A percentile compares a stretch with the other conserved stretches of the same genome.
These are phyloP conservation scores for Nakazawaea laoshanensis DNA, from an alignment of 805 yeast species.

Conservation along the genomic window DNA sequence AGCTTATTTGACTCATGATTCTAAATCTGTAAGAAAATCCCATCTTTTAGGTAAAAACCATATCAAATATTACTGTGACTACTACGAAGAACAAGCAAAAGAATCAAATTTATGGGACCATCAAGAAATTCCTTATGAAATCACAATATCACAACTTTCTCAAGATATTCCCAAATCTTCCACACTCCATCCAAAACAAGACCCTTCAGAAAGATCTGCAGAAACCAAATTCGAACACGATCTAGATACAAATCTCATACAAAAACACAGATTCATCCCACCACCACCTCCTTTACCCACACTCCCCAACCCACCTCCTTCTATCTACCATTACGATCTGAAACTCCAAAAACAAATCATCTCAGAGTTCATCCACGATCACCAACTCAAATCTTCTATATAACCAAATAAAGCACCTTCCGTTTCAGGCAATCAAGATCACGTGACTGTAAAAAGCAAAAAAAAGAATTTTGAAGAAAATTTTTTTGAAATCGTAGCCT, in stretches of 20 bases:
- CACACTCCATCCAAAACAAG: no score
- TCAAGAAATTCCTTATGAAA: constrained; percentile 25
- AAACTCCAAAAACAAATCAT: constrained; percentile 11
- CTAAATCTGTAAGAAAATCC: constrained; percentile 76
- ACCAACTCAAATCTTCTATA: no score
- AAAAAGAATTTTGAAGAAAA: no score
- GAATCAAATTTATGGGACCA: constrained; percentile 13
- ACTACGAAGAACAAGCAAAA: constrained; percentile 42
- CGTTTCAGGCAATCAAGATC: no score
- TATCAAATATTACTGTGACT: constrained; percentile 59
- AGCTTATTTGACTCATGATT: constrained; percentile 78
- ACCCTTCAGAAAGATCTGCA: no score
- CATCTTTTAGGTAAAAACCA: constrained; percentile 77
- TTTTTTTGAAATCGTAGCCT: no score
- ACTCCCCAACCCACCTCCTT: constrained; percentile 29
- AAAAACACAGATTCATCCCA: constrained; percentile 12
- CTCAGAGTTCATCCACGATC: neutral
- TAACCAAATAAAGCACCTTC: no score
- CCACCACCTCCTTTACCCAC: constrained; percentile 26
- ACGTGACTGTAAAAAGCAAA: no score
- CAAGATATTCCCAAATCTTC: constrained; percentile 27
- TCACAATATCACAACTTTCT: constrained; percentile 26
- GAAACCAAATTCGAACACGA: no score
- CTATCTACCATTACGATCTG: constrained; percentile 16
- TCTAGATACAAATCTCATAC: constrained; percentile 12